Base-by-base conservation (phyloP, 371 early-diverging fungal species). In the Zopfochytrium polystomum region DNA sequence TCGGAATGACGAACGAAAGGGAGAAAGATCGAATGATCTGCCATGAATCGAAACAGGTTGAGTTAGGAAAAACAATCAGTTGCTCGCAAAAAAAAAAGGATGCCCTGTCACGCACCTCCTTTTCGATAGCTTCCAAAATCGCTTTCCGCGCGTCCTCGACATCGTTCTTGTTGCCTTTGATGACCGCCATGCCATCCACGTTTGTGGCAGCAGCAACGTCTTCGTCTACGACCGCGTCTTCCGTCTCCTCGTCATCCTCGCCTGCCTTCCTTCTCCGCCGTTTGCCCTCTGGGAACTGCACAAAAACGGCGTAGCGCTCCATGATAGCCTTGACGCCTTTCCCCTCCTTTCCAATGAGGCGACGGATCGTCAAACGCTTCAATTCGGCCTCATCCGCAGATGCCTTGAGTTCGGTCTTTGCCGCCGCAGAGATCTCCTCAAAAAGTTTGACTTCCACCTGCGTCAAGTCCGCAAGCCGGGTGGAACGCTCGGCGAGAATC, bases 321-420 rank as follows among this genome's bases (percentile, higher is more conserved):
- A 85, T 87, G 52, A 92, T 66, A 58, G 83, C 82, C 71, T 86
- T 87, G 61, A 96, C 81, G 65, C 85, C 83, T 66, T 85, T 80
- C 62, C 92, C 92, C 22, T 86, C 86, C 71, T 90, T 91, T 47
- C 97, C 97, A 67, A 95, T 90, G 33, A 96, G 77, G 46, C 90
- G 87, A 6, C 92, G 84, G 33, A 90, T 80, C 53, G 85, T 82
- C 25, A 77, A 70, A 42, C 80, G 73, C 55, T 58, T 66, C 43
- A 74, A 49, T 11, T 79, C 80, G 27, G 49, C 32, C 32, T 49
- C 50, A 4, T 44, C 55, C 25, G 64, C 67, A 52, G 73, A 63
- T 2, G 27, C 20, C 38, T 72, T 23, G 18, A 70, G 54, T 11
- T 50, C 54, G n/a, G 47, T 35, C 38, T 53, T 46, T 2, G 75